A percentile compares a stretch with the other conserved stretches of the same genome.
These are phyloP conservation scores for Candida qinlingensis DNA, from an alignment of 805 yeast species.

Conservation along the genomic window DNA sequence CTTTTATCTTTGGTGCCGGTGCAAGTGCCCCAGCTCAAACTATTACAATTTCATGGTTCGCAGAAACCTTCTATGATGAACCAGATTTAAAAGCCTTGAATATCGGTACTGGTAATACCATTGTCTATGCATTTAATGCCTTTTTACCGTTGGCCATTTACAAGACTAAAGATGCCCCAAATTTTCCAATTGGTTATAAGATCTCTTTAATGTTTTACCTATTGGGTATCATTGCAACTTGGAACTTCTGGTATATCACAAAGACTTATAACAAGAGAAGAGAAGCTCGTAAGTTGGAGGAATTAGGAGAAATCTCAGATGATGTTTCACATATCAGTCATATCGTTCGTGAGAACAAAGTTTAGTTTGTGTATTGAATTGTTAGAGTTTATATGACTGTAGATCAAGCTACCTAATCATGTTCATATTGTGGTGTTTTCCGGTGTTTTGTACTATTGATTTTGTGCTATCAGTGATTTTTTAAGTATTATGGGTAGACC, in stretches of 20 bases:
- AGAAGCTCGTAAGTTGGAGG: not conserved
- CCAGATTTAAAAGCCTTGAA: slow-evolving; percentile 1
- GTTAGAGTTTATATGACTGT: too few species aligned
- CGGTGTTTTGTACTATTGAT: too few species aligned
- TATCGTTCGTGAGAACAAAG: not conserved
- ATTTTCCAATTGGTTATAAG: not conserved
- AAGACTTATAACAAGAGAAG: not conserved
- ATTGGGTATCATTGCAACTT: not conserved
- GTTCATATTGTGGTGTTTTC: too few species aligned
- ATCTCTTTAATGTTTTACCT: not conserved
- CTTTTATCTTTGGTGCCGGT: slow-evolving; percentile 1
- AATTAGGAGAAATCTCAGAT: not conserved
- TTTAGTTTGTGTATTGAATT: not conserved
- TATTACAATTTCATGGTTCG: not conserved
- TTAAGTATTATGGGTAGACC: too few species aligned
- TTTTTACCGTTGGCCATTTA: not conserved
- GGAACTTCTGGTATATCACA: not conserved
- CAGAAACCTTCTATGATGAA: slow-evolving; percentile 2
- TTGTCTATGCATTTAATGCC: slow-evolving; percentile 1
- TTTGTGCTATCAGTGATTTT: too few species aligned
- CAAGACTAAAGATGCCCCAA: not conserved
- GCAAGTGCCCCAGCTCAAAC: not conserved
- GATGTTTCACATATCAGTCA: not conserved
- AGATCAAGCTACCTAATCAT: too few species aligned
- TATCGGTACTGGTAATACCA: slow-evolving; percentile 1